These are phyloP conservation scores for Kodamaea alishanica DNA, from an alignment of 1,139 yeast species.

Conservation along the genomic window DNA sequence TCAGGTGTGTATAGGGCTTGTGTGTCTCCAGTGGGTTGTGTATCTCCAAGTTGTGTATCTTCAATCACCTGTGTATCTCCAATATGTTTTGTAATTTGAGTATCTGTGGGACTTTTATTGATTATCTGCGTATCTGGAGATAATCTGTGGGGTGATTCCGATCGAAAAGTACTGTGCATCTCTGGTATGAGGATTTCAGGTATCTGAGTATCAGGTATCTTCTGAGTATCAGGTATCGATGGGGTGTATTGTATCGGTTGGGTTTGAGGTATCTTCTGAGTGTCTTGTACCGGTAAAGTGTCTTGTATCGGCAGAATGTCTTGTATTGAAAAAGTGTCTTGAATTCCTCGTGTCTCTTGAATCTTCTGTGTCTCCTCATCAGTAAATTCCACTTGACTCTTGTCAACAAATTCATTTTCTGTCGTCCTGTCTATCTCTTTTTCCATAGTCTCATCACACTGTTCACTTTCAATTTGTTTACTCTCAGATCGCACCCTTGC, in stretches of 20 bases:
- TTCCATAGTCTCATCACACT: no score
- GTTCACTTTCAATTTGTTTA: no score
- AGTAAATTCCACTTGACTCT: no score
- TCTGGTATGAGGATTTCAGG: background rate
- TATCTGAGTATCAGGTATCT: slow-evolving; percentile 3
- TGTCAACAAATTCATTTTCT: no score
- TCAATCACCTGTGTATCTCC: background rate
- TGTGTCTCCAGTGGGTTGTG: background rate
- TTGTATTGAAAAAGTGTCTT: slow-evolving; percentile 1
- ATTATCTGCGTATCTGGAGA: slow-evolving; percentile 4
- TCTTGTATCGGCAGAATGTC: slow-evolving; percentile 1
- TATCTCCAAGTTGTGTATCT: background rate
- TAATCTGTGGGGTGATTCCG: background rate
- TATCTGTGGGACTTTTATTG: background rate
- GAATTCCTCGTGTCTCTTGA: background rate
- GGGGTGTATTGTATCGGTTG: slow-evolving; percentile 2
- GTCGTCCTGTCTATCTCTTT: no score
- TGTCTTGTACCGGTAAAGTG: slow-evolving; percentile 1
- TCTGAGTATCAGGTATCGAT: background rate
- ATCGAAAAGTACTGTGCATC: background rate
- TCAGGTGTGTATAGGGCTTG: slow-evolving; percentile 2
- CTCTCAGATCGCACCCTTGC: no score
- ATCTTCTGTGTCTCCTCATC: slow-evolving; percentile 2
- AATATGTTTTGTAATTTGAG: background rate
- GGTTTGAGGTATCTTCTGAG: slow-evolving; percentile 1